phyloP scores from a whole-genome alignment of 331 rosid species.

The Stylosanthes scabra region DNA sequence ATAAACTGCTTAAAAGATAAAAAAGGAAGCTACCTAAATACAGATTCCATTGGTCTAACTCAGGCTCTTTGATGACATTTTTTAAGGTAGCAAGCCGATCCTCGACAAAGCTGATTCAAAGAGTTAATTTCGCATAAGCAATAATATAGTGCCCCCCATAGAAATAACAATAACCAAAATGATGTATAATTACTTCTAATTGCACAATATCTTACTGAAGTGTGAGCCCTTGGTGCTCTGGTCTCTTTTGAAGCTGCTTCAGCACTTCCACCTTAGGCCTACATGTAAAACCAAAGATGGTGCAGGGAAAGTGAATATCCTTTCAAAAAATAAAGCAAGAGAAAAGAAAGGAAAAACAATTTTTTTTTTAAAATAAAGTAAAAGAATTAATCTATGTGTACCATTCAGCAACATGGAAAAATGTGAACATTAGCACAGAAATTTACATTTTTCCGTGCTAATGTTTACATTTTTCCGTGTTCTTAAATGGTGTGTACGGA shows the following conservation, averaged over 20 bases:
- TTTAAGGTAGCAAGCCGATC: conserved; percentile 85
- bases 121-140: conserved; percentile 26
- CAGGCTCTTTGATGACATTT: conserved; percentile 88
- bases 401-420: not conserved
- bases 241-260: conserved; percentile 81
- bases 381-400: too few relatives aligned
- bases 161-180: conserved; percentile 15
- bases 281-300: conserved; percentile 26
- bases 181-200: conserved; percentile 24
- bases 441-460: too few relatives aligned
- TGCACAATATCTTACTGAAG: conserved; percentile 70
- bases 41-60: conserved; percentile 85
- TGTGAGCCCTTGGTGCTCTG: conserved; percentile 83
- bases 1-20: conserved; percentile 15
- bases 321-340: conserved; percentile 31
- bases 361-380: too few relatives aligned
- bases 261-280: conserved; percentile 93
- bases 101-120: conserved; percentile 80
- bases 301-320: not conserved
- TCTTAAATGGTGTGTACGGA: too few relatives aligned
- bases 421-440: too few relatives aligned
- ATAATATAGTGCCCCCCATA: conserved; percentile 5
- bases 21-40: conserved; percentile 62
- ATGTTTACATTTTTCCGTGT: too few relatives aligned
- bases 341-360: not conserved